These are phyloP conservation scores for Acacia crassicarpa DNA, from an alignment of 306 rosid species.

Conservation along the genomic window DNA sequence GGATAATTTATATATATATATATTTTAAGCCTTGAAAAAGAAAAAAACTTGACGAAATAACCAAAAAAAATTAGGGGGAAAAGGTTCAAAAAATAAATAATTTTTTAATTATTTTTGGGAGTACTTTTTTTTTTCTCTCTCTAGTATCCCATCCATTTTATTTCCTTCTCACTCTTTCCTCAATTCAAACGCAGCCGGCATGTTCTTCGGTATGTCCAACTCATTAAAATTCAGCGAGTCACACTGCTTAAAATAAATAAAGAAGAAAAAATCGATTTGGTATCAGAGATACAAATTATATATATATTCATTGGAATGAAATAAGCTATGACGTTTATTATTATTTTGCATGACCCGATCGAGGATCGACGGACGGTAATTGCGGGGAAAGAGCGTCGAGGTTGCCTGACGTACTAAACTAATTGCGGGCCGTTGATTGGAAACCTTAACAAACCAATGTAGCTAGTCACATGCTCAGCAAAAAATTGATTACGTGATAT, in stretches of 20 bases:
- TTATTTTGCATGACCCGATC: background rate
- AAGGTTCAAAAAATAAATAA: too few relatives aligned
- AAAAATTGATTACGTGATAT: background rate
- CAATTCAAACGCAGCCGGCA: too few relatives aligned
- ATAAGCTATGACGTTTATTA: conserved; percentile 15
- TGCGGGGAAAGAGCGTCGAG: background rate
- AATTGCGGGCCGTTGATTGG: background rate
- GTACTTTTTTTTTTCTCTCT: too few relatives aligned
- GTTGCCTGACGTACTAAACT: background rate
- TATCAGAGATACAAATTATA: background rate
- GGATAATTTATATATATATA: too few relatives aligned
- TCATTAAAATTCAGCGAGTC: background rate
- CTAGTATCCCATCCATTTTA: too few relatives aligned
- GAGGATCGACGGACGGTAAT: background rate
- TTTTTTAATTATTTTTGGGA: too few relatives aligned
- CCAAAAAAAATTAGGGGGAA: too few relatives aligned
- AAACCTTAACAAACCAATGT: background rate
- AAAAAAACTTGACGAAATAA: too few relatives aligned
- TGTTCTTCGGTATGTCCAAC: background rate
- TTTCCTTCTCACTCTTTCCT: too few relatives aligned
- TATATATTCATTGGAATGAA: background rate
- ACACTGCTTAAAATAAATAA: background rate
- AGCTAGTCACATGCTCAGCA: background rate
- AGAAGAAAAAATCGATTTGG: background rate
- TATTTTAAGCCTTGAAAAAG: too few relatives aligned